phyloP scores from a whole-genome alignment of 2,329 filamentous ascomycete genomes.

The Colletotrichum phormii region DNA sequence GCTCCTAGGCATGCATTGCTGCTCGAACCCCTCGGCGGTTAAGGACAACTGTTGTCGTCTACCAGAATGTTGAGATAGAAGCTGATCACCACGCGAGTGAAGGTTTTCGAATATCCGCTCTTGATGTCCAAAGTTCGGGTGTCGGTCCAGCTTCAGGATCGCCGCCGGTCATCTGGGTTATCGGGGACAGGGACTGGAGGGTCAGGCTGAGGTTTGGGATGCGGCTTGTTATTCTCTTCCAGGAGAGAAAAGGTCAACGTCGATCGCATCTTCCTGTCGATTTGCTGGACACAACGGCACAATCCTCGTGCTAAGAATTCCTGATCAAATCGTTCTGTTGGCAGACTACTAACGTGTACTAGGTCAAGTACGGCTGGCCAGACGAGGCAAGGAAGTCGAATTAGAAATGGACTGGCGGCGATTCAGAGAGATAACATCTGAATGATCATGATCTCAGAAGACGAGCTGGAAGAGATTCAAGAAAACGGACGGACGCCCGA shows the following conservation, averaged over 20 bases:
- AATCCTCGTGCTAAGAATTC: not conserved
- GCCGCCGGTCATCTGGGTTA: constrained; percentile 39
- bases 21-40: not conserved
- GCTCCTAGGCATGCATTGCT: not conserved
- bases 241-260: constrained; percentile 1
- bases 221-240: constrained; percentile 40
- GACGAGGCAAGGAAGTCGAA: not conserved
- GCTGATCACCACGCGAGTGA: not conserved
- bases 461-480: not conserved
- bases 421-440: not conserved
- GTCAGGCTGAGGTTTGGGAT: constrained; percentile 45
- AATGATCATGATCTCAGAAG: not conserved
- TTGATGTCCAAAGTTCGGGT: not conserved
- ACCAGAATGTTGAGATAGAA: not conserved
- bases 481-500: not conserved
- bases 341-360: not conserved
- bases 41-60: not conserved
- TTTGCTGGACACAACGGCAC: not conserved
- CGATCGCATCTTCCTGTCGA: not conserved
- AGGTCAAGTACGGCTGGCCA: not conserved
- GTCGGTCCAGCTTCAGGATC: not conserved
- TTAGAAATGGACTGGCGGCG: not conserved
- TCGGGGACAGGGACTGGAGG: constrained; percentile 45
- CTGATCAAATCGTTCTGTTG: not conserved
- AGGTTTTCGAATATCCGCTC: not conserved